Evolutionary conservation across 1,284 basidiomycete genomes (phyloP).

Genomic region (Neonothopanus nambi): DNA sequence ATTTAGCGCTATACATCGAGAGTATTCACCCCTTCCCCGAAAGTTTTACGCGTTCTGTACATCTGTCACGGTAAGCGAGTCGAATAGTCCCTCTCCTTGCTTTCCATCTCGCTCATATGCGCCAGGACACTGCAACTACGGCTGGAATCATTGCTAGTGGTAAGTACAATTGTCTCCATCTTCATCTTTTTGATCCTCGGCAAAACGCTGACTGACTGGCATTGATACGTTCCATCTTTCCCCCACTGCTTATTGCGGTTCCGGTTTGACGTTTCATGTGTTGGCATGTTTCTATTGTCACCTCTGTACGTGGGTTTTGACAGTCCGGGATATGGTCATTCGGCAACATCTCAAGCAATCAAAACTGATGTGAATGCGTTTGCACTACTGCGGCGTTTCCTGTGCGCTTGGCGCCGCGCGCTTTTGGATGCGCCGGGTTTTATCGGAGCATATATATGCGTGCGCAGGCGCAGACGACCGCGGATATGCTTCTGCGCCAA

Average conservation of each 20-base stretch:
- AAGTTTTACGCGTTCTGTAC: slow-evolving; percentile 82
- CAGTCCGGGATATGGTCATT: slow-evolving; percentile 71
- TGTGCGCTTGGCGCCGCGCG: too few relatives aligned
- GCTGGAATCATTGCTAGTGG: slow-evolving; percentile 77
- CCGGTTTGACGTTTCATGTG: not conserved
- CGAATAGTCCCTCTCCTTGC: not conserved
- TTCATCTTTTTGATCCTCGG: too few relatives aligned
- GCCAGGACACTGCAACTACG: slow-evolving; percentile 70
- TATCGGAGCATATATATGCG: too few relatives aligned
- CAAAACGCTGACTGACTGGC: not conserved
- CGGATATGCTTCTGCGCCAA: too few relatives aligned
- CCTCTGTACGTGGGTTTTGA: not conserved
- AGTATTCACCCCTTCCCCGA: slow-evolving; percentile 71
- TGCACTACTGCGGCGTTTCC: too few relatives aligned
- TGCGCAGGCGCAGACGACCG: too few relatives aligned
- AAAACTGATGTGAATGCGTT: slow-evolving; percentile 46
- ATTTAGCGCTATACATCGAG: slow-evolving; percentile 75
- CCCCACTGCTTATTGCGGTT: not conserved
- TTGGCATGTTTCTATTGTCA: not conserved
- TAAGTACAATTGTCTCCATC: slow-evolving; percentile 32
- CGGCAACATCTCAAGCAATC: slow-evolving; percentile 67
- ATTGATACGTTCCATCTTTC: not conserved
- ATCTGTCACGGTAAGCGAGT: slow-evolving; percentile 62
- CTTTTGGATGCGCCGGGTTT: too few relatives aligned
- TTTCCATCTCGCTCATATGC: not conserved